Conservation (phyloP, 805 yeast species). For the Nakazawaea wickerhamii region DNA sequence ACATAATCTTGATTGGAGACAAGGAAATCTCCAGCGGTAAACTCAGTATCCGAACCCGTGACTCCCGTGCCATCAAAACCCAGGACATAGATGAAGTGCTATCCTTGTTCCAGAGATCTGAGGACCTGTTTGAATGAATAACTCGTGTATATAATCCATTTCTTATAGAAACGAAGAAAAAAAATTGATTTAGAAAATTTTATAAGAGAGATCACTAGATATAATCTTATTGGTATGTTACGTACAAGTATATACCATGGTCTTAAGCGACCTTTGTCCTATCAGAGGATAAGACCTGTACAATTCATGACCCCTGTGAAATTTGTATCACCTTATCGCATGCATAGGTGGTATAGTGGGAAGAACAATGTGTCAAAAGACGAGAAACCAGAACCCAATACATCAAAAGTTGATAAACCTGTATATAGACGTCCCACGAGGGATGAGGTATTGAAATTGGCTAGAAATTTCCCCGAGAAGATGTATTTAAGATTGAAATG, state of each 20-base stretch:
- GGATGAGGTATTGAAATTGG: conserved; percentile 14
- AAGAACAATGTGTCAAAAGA: background rate
- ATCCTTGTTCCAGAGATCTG: conserved; percentile 48
- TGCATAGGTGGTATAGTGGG: too few relatives aligned
- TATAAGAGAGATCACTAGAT: background rate
- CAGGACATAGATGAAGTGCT: conserved; percentile 47
- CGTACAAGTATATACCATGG: background rate
- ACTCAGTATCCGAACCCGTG: conserved; percentile 59
- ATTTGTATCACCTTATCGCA: background rate
- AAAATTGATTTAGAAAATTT: background rate
- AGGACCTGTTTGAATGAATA: conserved; percentile 38
- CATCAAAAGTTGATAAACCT: background rate
- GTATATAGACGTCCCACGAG: conserved; percentile 7
- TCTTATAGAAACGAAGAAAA: background rate
- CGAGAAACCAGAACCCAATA: background rate
- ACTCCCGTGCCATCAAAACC: conserved; percentile 37
- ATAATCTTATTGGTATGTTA: background rate
- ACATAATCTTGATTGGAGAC: conserved; percentile 82
- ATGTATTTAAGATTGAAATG: conserved; percentile 47
- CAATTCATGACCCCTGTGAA: background rate
- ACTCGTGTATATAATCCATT: background rate
- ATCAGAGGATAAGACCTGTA: background rate
- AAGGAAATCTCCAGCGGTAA: conserved; percentile 59
- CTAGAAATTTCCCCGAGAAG: conserved; percentile 14
- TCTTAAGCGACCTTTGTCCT: background rate